Evolutionary conservation across 2,329 filamentous ascomycete genomes (phyloP), one percentile per base, ranked within the genome.

Genomic region (Penicillium sp.): DNA sequence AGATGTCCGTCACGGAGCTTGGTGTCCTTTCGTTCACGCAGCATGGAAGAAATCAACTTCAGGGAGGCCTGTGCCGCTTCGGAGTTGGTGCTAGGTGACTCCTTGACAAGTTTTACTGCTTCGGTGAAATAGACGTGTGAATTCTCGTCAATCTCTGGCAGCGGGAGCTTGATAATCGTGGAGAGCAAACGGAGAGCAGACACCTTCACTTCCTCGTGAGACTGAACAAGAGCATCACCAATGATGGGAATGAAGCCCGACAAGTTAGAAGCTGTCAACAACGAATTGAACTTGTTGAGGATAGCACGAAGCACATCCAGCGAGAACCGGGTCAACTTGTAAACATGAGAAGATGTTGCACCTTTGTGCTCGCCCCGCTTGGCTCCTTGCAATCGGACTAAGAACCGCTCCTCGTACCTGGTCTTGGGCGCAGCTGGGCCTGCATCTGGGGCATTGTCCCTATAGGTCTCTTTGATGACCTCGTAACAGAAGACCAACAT

Each of bases 401-500:
- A 79, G 67, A 94, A 97, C 54, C 88, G 86, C 54, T 68, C 57
- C 52, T 71, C 68, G 14, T 61, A 61, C 8, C 63, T 60, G 39
- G 72, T 62, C 56, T 62, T 72, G 50, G 55, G 66, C 53, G 45
- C 46, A 47, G 58, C 61, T 61, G 59, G 59, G 55, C 46, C 55
- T 32, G 45, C 66, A 59, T 20, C 71, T 8, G 78, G 79, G 64
- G 79, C 83, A 52, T 82, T 79, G 56, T 83, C 84, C 57, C 84
- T 84, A 72, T 96, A 95, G 0, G 90, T 89, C 60, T 92, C 88
- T 69, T 95, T 89, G 39, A 97, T 89, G 45, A 97, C 83, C 72
- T 97, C 91, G 70, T 96, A 97, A 72, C 92, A 96, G 73, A 99
- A 97, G 0, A 96, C 78, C n/a, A 99, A 78, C 39, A 93, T 87